Evolutionary conservation across 2,329 filamentous ascomycete species (phyloP).

Genomic region (Alternaria arbusti): DNA sequence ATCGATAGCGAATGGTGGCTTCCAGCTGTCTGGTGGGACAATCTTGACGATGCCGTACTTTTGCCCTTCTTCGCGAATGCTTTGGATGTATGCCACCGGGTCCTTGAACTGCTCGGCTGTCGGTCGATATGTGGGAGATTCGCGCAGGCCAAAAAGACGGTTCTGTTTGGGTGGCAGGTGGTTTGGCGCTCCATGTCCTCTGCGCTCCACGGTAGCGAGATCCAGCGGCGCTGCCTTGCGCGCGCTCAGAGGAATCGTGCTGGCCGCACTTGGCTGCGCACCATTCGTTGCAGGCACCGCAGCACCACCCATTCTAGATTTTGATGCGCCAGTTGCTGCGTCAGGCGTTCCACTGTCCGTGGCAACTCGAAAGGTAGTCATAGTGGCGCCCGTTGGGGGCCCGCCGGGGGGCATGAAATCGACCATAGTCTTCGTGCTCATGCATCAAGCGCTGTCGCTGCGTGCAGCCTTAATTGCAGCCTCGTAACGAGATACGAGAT

Average conservation of each 20-base stretch:
- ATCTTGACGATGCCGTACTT: constrained; percentile 95
- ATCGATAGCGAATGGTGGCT: constrained; percentile 93
- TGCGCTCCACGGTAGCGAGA: constrained; percentile 86
- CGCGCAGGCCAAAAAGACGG: constrained; percentile 82
- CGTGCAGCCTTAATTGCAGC: constrained; percentile 6
- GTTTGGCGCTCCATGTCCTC: constrained; percentile 78
- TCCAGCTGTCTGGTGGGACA: constrained; percentile 91
- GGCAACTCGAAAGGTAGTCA: constrained; percentile 48
- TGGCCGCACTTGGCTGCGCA: constrained; percentile 49
- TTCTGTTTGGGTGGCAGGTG: constrained; percentile 78
- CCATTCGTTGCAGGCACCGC: constrained; percentile 31
- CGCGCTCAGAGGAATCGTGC: constrained; percentile 66
- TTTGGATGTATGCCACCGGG: constrained; percentile 90
- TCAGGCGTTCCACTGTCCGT: constrained; percentile 34
- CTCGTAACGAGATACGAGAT: constrained; percentile 17
- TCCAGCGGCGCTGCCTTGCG: constrained; percentile 75
- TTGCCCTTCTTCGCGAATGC: constrained; percentile 83
- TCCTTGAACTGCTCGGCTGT: constrained; percentile 95
- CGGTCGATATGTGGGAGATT: constrained; percentile 89
- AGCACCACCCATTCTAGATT: constrained; percentile 39
- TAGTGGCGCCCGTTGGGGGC: constrained; percentile 41
- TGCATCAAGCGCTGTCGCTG: constrained; percentile 31
- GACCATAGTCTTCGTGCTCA: constrained; percentile 41
- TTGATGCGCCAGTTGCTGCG: constrained; percentile 30
- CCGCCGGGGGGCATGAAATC: constrained; percentile 44